These are phyloP conservation scores for Cladosporium oxysporum DNA, from an alignment of 2,329 filamentous ascomycete genomes.

Conservation along the genomic window DNA sequence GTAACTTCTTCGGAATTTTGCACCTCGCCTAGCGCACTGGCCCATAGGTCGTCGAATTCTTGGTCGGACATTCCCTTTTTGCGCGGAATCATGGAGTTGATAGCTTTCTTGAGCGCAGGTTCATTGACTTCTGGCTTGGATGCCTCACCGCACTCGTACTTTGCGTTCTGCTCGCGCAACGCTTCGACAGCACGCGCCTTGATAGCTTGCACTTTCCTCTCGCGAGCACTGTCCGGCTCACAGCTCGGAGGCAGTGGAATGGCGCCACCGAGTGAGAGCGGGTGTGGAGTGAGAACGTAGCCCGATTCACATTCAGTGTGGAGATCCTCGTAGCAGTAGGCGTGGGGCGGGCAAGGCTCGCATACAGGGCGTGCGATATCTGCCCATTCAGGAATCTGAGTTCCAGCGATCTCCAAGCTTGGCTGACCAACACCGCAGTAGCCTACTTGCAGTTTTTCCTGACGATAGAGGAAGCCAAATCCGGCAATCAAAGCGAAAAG, in stretches of 20 bases:
- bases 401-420: slow-evolving; percentile 58
- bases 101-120: slow-evolving; percentile 72
- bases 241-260: slow-evolving; percentile 87
- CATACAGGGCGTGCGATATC: slow-evolving; percentile 74
- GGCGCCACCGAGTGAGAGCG: slow-evolving; percentile 76
- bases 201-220: slow-evolving; percentile 79
- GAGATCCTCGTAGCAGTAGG: slow-evolving; percentile 80
- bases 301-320: slow-evolving; percentile 79
- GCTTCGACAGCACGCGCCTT: slow-evolving; percentile 86
- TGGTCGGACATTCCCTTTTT: slow-evolving; percentile 80
- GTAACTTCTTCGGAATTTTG: slow-evolving; percentile 62
- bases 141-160: slow-evolving; percentile 84
- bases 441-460: slow-evolving; percentile 94
- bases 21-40: slow-evolving; percentile 71
- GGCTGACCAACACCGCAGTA: slow-evolving; percentile 82
- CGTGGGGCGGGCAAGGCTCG: slow-evolving; percentile 86
- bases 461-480: slow-evolving; percentile 81
- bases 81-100: slow-evolving; percentile 64
- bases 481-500: slow-evolving; percentile 68
- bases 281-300: slow-evolving; percentile 82
- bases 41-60: slow-evolving; percentile 90
- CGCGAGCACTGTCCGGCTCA: slow-evolving; percentile 92
- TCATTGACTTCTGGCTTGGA: slow-evolving; percentile 67
- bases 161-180: slow-evolving; percentile 79
- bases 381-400: slow-evolving; percentile 72